These are phyloP conservation scores for Penicillium ochrochloron DNA, from an alignment of 495 filamentous ascomycete species.

Conservation along the genomic window DNA sequence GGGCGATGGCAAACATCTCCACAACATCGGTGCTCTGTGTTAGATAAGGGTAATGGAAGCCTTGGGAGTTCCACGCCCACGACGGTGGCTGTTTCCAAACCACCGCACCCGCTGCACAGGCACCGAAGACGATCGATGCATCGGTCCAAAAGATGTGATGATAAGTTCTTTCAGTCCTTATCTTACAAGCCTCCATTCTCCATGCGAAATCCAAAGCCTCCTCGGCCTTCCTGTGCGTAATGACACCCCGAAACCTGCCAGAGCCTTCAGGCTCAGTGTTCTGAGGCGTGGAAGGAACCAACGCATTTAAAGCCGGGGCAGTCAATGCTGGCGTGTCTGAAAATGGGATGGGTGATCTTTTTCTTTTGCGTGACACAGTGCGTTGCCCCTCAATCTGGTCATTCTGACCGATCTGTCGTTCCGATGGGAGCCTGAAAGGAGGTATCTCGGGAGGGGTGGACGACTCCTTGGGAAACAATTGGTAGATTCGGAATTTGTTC, in stretches of 20 bases:
- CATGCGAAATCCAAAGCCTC: not conserved
- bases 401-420: not conserved
- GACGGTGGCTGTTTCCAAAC: constrained; percentile 1
- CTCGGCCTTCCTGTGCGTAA: not conserved
- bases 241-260: not conserved
- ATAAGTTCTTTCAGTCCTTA: not conserved
- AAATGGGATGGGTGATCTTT: not conserved
- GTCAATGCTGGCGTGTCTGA: not conserved
- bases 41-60: not conserved
- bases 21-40: not conserved
- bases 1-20: constrained; percentile 14
- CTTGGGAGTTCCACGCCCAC: not conserved
- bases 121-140: not conserved
- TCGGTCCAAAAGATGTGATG: constrained; percentile 14
- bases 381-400: not conserved
- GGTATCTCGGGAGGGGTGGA: not conserved
- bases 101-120: constrained; percentile 8
- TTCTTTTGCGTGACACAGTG: not conserved
- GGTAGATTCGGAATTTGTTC: not conserved
- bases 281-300: not conserved
- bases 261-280: not conserved
- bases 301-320: not conserved
- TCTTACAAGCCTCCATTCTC: not conserved
- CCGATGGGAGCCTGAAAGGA: not conserved
- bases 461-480: not conserved